Evolutionary conservation across 768 basidiomycete genomes (phyloP).

Genomic region (Auricularia cornea): DNA sequence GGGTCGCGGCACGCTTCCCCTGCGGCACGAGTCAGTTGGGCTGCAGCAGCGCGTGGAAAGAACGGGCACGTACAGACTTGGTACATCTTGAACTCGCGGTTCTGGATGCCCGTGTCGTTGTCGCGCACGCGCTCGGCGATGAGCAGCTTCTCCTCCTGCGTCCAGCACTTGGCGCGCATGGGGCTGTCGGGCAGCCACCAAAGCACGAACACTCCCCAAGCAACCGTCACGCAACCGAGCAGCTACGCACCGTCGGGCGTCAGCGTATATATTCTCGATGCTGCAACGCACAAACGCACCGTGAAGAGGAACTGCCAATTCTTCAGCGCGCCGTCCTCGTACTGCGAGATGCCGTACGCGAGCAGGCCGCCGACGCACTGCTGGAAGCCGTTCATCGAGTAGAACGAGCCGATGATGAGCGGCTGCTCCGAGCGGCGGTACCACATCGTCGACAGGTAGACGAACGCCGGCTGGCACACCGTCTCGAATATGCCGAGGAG

Average conservation of each 20-base stretch:
- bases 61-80: slow-evolving; percentile 12
- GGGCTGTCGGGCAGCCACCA: slow-evolving; percentile 46
- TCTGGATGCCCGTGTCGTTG: slow-evolving; percentile 46
- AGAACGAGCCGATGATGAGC: slow-evolving; percentile 36
- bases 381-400: slow-evolving; percentile 41
- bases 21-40: no score
- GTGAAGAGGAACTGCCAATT: slow-evolving; percentile 45
- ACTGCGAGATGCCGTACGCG: slow-evolving; percentile 41
- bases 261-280: slow-evolving; percentile 8
- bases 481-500: slow-evolving; percentile 41
- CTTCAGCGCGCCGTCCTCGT: slow-evolving; percentile 32
- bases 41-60: no score
- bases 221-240: slow-evolving; percentile 36
- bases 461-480: slow-evolving; percentile 41
- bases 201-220: slow-evolving; percentile 40
- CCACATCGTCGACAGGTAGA: slow-evolving; percentile 45
- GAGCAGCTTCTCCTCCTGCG: slow-evolving; percentile 37
- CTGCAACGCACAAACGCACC: slow-evolving; percentile 2
- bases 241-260: no score
- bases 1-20: slow-evolving; percentile 39
- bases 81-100: slow-evolving; percentile 37
- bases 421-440: slow-evolving; percentile 44
- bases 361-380: slow-evolving; percentile 43
- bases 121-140: slow-evolving; percentile 44
- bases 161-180: slow-evolving; percentile 40